phyloP scores from a whole-genome alignment of 176 grass and related monocot species.

The Lolium multiflorum region DNA sequence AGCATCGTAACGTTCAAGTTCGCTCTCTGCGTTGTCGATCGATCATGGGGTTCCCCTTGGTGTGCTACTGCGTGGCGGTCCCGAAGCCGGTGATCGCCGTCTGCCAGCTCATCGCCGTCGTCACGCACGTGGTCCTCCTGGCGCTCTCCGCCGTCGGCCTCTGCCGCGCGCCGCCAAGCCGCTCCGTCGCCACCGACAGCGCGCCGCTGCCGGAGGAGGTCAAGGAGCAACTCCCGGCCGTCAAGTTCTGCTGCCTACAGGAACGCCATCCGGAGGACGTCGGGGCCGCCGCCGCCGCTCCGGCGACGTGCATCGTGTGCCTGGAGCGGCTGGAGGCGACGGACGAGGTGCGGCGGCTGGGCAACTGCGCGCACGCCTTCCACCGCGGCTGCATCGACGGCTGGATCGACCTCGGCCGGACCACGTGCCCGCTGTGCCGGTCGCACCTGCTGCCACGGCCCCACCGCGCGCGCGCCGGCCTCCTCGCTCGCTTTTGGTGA shows the following conservation, averaged over 20 bases:
- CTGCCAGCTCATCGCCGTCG: constrained; percentile 42
- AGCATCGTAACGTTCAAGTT: no score
- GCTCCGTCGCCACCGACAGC: background rate
- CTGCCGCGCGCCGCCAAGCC: background rate
- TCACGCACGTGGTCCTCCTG: constrained; percentile 44
- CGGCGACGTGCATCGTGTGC: background rate
- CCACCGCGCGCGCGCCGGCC: background rate
- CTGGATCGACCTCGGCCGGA: no score
- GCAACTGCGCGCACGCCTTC: no score
- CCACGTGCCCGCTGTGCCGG: no score
- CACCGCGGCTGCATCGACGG: no score
- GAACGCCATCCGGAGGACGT: background rate
- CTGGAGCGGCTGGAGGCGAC: no score
- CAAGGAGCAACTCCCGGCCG: constrained; percentile 55
- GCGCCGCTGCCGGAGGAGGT: constrained; percentile 46
- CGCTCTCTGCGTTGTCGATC: background rate
- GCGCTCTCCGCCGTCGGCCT: constrained; percentile 9
- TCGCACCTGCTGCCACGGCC: constrained; percentile 37
- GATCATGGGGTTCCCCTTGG: constrained; percentile 76
- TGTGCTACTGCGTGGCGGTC: constrained; percentile 53
- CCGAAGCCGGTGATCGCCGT: constrained; percentile 63
- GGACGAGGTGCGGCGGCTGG: no score
- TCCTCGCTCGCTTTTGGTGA: constrained; percentile 38
- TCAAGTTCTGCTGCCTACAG: constrained; percentile 45
- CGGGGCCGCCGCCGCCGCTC: constrained; percentile 38